Base-by-base conservation (phyloP, 2,329 filamentous ascomycete genomes). In the Colletotrichum sp. region DNA sequence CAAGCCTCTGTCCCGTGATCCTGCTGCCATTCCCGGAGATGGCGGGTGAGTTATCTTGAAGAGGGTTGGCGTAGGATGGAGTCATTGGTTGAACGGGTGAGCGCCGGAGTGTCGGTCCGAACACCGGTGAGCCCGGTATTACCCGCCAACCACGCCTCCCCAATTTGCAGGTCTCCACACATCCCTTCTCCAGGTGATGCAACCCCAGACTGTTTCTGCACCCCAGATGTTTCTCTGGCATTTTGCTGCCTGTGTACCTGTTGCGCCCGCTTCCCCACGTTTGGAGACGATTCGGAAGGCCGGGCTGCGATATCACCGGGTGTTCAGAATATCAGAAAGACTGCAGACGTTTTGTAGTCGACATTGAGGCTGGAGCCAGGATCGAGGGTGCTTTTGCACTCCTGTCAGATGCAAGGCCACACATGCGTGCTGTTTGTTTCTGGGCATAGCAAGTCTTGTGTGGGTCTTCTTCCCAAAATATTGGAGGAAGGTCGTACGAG, bases 121-220 rank as follows among this genome's bases (percentile, higher is more conserved):
- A 52, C 65, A 66, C 64, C 65, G 73, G 55, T 55, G 30, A 73
- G 65, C 18, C 38, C 67, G 57, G 64, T 72, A 76, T 76, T 76
- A 77, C 73, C 75, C 75, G 75, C 75, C 75, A 77, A 77, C 75
- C 75, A 76, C 24, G 52, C 34, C 65, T 48, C 68, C 21, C 64
- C 52, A 68, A 61, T 55, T 52, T 61, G 72, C 34, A 28, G 75
- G 57, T 61, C 26, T 61, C 36, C 18, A 38, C 43, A 63, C 67
- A 58, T 24, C 67, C 64, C 48, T 43, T 63, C 32, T 38, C 64
- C 57, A 72, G 30, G 36, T 72, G 64, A 60, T 75, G 73, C 58
- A 70, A 76, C 65, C 75, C 75, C 73, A 64, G 73, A 66, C 26
- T 70, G 65, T 64, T 66, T 70, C 75, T 76, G 73, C 52, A 73